phyloP scores from a whole-genome alignment of 805 yeast species.

The Grigorovia transvaalensis region DNA sequence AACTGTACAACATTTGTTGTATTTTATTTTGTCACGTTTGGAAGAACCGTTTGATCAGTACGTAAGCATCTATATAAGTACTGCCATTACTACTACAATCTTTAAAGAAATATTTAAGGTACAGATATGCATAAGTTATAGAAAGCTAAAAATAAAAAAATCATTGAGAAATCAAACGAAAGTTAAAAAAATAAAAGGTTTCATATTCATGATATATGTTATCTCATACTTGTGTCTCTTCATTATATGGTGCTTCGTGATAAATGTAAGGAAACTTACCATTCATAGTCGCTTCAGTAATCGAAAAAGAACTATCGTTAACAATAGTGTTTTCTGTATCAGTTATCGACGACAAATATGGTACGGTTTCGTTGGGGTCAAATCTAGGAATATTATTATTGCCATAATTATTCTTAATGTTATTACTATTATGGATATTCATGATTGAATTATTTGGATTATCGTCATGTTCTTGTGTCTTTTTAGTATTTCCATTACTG shows the following conservation, averaged over 20 bases:
- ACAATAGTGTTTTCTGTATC: conserved; percentile 1
- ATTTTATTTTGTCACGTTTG: too few species aligned
- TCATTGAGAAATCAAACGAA: not conserved
- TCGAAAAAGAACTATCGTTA: conserved; percentile 15
- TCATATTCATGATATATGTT: not conserved
- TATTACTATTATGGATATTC: not conserved
- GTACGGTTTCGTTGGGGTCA: conserved; percentile 4
- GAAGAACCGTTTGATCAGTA: too few species aligned
- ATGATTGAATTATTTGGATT: not conserved
- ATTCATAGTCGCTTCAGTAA: not conserved
- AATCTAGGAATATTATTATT: conserved; percentile 1
- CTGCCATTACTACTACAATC: not conserved
- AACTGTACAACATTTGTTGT: too few species aligned
- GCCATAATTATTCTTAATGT: not conserved
- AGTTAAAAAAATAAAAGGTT: not conserved
- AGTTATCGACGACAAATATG: not conserved
- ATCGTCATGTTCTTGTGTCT: too few species aligned
- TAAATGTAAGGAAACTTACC: not conserved
- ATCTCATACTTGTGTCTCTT: not conserved
- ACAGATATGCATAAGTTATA: too few species aligned
- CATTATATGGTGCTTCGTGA: not conserved
- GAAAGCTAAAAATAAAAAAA: not conserved
- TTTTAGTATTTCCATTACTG: not conserved
- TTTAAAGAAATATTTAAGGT: too few species aligned
- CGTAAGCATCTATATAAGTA: too few species aligned